Evolutionary conservation across 2,329 filamentous ascomycete genomes (phyloP), one percentile per base, ranked within the genome.

Genomic region (Emmonsiellopsis sp.): DNA sequence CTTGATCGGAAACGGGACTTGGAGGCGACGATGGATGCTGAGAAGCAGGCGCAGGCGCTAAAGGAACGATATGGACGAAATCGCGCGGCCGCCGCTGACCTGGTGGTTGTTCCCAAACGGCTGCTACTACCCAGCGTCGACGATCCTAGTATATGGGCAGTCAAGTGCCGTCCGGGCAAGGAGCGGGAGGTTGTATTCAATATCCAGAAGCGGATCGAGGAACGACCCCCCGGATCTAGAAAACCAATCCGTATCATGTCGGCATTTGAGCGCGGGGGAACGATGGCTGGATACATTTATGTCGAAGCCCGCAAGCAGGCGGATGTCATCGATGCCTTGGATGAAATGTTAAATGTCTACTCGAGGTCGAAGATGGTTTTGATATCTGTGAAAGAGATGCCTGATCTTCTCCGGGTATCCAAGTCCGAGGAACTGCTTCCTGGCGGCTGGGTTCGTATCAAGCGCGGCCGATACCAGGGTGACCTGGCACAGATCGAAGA

Each of bases 331-430:
- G 78, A 84, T 51, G 88, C 89, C 6, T 76, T 95, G 42, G 88
- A 95, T 57, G 87, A 85, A 42, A 82, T 98, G 64, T 81, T 88
- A 56, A 90, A 95, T 65, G 87, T 95, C 39, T 98, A 96, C 68
- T 88, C 92, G 52, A 84, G 89, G 53, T 86, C 83, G 32, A 93
- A 90, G 70, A 85, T 93, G 73, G 82, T 91, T 44, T 76, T 97
- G 50, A 89, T 98, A 42, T 88, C 93, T 48, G 90, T 97, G 63
- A 95, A 95, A 69, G 93, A 98, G 71, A 95, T 96, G 85, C 92
- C 93, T 1, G 93, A 97, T 70, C 80, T 98, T n/a, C 78, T 98
- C 14, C 84, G 90, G 50, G 88, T 95, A 32, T 85, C 83, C 56
- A 95, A 95, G 74, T 92, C 87, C 2, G 87, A 90, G 47, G 84